Percentiles rank a stretch among this genome's conserved stretches.
Conservation (phyloP, 495 filamentous ascomycete species). For the Penicillium coprophilum region DNA sequence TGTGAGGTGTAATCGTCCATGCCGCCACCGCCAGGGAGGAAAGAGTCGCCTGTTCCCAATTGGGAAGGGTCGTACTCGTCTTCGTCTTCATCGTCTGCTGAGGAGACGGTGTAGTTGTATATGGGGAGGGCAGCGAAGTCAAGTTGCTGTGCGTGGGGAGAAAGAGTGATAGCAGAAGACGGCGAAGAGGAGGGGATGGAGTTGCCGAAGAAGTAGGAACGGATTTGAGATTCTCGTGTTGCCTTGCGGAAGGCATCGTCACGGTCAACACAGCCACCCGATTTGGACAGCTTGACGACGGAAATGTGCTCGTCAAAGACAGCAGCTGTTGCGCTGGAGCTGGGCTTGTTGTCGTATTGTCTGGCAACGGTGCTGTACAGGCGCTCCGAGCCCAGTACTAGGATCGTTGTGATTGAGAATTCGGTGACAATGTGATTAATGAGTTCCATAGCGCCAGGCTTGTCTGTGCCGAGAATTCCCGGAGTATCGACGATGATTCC, state of each 20-base stretch:
- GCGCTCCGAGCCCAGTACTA: conserved; percentile 82
- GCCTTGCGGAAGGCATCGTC: conserved; percentile 73
- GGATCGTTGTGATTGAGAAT: conserved; percentile 78
- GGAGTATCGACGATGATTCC: conserved; percentile 89
- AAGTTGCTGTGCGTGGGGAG: conserved; percentile 77
- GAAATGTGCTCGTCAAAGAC: conserved; percentile 60
- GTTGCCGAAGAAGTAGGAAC: conserved; percentile 92
- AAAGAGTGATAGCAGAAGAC: conserved; percentile 65
- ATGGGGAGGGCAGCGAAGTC: conserved; percentile 71
- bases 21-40: conserved; percentile 46
- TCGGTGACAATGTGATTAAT: conserved; percentile 84
- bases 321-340: conserved; percentile 46
- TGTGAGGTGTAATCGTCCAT: conserved; percentile 29
- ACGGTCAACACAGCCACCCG: conserved; percentile 81
- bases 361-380: conserved; percentile 75
- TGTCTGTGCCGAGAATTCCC: conserved; percentile 61
- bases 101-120: conserved; percentile 57
- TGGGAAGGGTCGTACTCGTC: conserved; percentile 48
- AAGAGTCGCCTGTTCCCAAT: conserved; percentile 42
- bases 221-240: conserved; percentile 69
- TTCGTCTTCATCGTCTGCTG: conserved; percentile 45
- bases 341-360: conserved; percentile 66
- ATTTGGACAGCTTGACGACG: conserved; percentile 79
- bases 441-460: conserved; percentile 64
- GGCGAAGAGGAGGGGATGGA: conserved; percentile 35